These are phyloP conservation scores for Cryptococcus sp. DNA, from an alignment of 1,284 basidiomycete genomes.

Conservation along the genomic window DNA sequence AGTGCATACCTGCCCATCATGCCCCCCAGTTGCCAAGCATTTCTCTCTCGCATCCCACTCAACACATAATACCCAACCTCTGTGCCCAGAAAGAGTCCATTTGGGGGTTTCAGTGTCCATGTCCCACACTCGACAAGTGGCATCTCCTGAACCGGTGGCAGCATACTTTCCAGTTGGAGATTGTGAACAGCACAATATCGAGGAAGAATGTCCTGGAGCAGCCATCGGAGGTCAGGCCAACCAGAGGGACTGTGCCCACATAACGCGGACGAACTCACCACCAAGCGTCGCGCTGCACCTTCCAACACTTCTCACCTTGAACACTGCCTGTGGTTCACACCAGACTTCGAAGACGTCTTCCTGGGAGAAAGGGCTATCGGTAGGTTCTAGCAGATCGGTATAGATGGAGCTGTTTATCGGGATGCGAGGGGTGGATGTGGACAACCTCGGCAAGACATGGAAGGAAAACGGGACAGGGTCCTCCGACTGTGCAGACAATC, in stretches of 20 bases:
- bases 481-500: slow-evolving; percentile 58
- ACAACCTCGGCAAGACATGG: slow-evolving; percentile 61
- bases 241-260: neutral
- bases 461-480: slow-evolving; percentile 88
- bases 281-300: slow-evolving; percentile 88
- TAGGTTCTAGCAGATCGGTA: slow-evolving; percentile 61
- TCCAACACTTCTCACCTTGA: slow-evolving; percentile 88
- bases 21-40: slow-evolving; percentile 83
- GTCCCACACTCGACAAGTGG: slow-evolving; percentile 91
- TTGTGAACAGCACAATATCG: slow-evolving; percentile 92
- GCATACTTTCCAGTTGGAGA: slow-evolving; percentile 87
- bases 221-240: slow-evolving; percentile 1
- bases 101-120: slow-evolving; percentile 89
- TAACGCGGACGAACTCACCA: slow-evolving; percentile 60
- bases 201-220: slow-evolving; percentile 73
- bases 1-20: slow-evolving; percentile 73
- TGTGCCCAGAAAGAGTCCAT: slow-evolving; percentile 81
- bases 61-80: slow-evolving; percentile 92
- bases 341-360: slow-evolving; percentile 83
- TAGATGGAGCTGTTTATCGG: slow-evolving; percentile 78
- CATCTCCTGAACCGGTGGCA: slow-evolving; percentile 93
- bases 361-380: slow-evolving; percentile 59
- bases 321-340: slow-evolving; percentile 93
- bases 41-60: slow-evolving; percentile 95
- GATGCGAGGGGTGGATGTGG: slow-evolving; percentile 60